phyloP scores from a whole-genome alignment of 176 grass and related monocot genomes.

The Triticum turgidum region DNA sequence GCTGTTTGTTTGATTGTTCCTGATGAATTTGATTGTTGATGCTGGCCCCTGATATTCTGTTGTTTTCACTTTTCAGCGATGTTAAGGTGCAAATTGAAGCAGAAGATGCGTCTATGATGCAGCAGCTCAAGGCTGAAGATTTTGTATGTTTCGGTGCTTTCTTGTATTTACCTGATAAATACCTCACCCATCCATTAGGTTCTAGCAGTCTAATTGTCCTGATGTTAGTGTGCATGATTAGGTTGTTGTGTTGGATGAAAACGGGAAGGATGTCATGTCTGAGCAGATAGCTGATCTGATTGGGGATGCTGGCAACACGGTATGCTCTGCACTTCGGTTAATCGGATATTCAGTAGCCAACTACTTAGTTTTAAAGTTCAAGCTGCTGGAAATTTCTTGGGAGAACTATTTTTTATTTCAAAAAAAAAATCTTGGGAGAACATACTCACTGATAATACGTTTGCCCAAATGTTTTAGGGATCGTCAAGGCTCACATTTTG shows the following conservation, averaged over 20 bases:
- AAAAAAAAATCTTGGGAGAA: no score
- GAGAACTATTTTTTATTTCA: background rate
- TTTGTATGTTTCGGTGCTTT: conserved; percentile 57
- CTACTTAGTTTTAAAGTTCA: background rate
- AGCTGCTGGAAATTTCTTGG: background rate
- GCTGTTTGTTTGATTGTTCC: background rate
- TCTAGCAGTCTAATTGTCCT: background rate
- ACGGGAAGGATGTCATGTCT: conserved; percentile 66
- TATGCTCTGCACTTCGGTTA: conserved; percentile 29
- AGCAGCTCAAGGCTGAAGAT: conserved; percentile 72
- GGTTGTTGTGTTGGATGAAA: conserved; percentile 84
- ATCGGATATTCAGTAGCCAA: background rate
- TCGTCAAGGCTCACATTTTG: conserved; percentile 76
- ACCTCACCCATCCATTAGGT: background rate
- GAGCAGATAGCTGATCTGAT: conserved; percentile 89
- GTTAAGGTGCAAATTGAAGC: conserved; percentile 80
- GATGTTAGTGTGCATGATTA: conserved; percentile 33
- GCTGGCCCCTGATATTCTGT: background rate
- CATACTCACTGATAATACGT: background rate
- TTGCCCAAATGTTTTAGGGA: conserved; percentile 45
- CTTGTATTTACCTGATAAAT: background rate
- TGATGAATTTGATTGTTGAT: background rate
- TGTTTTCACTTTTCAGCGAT: conserved; percentile 40
- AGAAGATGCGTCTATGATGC: conserved; percentile 67
- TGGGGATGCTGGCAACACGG: conserved; percentile 73